Percentiles rank a stretch among this genome's conserved stretches.
Evolutionary conservation across 495 filamentous ascomycete genomes (phyloP).

Genomic region (Thermothielavioides terrestris): DNA sequence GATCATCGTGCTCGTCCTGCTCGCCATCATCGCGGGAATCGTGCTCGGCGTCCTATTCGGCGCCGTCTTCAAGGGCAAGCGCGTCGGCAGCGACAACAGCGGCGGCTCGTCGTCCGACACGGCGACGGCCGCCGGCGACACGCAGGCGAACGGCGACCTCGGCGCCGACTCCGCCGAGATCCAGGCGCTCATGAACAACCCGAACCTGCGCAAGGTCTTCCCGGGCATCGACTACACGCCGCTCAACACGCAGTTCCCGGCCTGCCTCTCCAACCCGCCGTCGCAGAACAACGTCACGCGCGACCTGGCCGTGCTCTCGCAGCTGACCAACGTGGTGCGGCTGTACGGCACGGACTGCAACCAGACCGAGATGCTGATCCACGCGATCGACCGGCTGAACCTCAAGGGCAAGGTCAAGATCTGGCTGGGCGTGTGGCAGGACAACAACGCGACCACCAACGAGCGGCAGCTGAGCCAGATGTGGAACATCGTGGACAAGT

Average conservation of each 20-base stretch:
- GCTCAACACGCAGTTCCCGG: conserved; percentile 81
- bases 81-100: conserved; percentile 1
- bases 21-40: conserved; percentile 58
- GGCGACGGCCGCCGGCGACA: conserved; percentile 28
- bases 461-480: conserved; percentile 70
- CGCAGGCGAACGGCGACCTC: conserved; percentile 55
- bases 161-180: conserved; percentile 70
- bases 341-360: conserved; percentile 98
- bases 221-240: conserved; percentile 97
- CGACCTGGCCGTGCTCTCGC: conserved; percentile 83
- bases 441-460: conserved; percentile 75
- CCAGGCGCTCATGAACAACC: conserved; percentile 69
- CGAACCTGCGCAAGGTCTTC: conserved; percentile 81
- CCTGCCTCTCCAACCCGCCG: conserved; percentile 67
- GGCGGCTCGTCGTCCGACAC: conserved; percentile 17
- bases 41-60: conserved; percentile 75
- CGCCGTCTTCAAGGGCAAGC: conserved; percentile 47
- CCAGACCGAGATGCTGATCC: conserved; percentile 89
- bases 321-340: conserved; percentile 81
- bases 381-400: conserved; percentile 65
- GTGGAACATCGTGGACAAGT: conserved; percentile 66
- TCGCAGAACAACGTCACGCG: conserved; percentile 91
- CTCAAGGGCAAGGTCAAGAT: conserved; percentile 70
- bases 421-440: conserved; percentile 95
- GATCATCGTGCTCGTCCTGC: conserved; percentile 53